Base-by-base conservation (phyloP, 2,329 filamentous ascomycete species). In the Phialophora verrucosa region DNA sequence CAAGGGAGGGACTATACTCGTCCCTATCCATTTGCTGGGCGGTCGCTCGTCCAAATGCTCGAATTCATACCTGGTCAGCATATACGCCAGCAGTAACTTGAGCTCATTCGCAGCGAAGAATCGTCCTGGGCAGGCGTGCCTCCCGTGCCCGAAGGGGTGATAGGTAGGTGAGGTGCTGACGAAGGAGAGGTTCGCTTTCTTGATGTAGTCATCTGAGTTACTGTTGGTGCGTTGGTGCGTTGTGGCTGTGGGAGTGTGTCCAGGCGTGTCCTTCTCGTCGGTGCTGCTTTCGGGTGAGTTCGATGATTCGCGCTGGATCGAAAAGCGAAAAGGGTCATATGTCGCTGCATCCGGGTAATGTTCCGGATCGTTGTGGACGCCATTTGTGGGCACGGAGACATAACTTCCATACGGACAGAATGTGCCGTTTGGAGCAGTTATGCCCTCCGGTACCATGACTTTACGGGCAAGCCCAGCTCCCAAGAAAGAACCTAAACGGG, bases 131-230 rank as follows among this genome's bases (percentile, higher is more conserved):
- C 76, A 77, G 44, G 75, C 73, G 72, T 88, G 85, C 67, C 82
- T 78, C 7, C 86, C 86, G 66, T 87, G 84, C 0, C 86, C 85
- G 74, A 88, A 88, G 0, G 83, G 78, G 23, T 87, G 73, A 69
- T 85, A 83, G 7, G 76, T 73, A 44, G 82, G 77, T 42, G 81
- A 83, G 1, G 85, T 86, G 4, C 83, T 84, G 12, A 86, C 83
- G 78, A 88, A 81, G 2, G 83, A 81, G 17, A 82, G 69, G 73
- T 82, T 79, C 51, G 79, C 81, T 50, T 65, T 59, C 31, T 54
- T 57, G 44, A 67, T 62, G 27, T 73, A 74, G 58, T 74, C 75
- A 62, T 75, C 72, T 3, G 47, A 35, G 32, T 59, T 59, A 12
- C 23, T 61, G 49, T 31, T 42, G 29, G 14, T 55, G 53, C 53